Evolutionary conservation across 2,329 filamentous ascomycete genomes (phyloP).

Genomic region (Corinectria fuckeliana): DNA sequence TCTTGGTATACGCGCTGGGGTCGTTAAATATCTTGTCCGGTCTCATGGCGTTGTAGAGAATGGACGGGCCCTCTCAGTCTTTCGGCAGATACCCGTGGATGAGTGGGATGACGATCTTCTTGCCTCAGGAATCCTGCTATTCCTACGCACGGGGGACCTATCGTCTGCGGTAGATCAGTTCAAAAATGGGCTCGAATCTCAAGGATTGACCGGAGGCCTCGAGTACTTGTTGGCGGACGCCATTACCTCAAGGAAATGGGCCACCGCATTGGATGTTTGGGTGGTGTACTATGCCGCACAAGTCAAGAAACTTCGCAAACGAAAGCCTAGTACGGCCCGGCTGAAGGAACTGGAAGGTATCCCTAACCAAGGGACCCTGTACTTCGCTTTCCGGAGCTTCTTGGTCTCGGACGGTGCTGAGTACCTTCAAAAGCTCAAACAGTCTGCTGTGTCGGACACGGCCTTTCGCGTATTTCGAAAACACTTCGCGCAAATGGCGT

Average conservation of each 20-base stretch:
- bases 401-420: conserved; percentile 37
- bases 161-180: conserved; percentile 50
- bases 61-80: conserved; percentile 53
- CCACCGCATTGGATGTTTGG: conserved; percentile 47
- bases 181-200: conserved; percentile 44
- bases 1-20: conserved; percentile 36
- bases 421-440: conserved; percentile 32
- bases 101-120: conserved; percentile 51
- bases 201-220: conserved; percentile 47
- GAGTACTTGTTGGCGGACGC: conserved; percentile 52
- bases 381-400: conserved; percentile 45
- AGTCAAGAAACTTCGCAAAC: conserved; percentile 8
- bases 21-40: conserved; percentile 52
- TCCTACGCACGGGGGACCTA: conserved; percentile 49
- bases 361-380: conserved; percentile 40
- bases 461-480: conserved; percentile 40
- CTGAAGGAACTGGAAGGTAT: conserved; percentile 35
- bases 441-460: conserved; percentile 26
- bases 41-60: conserved; percentile 53
- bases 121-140: conserved; percentile 49
- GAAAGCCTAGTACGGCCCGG: conserved; percentile 21
- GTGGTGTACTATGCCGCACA: conserved; percentile 40
- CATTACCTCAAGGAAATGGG: conserved; percentile 48
- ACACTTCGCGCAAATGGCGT: conserved; percentile 41
- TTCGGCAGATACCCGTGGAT: conserved; percentile 45